Base-by-base conservation (phyloP, 2,329 filamentous ascomycete genomes). In the Chaetomiaceae sp. region DNA sequence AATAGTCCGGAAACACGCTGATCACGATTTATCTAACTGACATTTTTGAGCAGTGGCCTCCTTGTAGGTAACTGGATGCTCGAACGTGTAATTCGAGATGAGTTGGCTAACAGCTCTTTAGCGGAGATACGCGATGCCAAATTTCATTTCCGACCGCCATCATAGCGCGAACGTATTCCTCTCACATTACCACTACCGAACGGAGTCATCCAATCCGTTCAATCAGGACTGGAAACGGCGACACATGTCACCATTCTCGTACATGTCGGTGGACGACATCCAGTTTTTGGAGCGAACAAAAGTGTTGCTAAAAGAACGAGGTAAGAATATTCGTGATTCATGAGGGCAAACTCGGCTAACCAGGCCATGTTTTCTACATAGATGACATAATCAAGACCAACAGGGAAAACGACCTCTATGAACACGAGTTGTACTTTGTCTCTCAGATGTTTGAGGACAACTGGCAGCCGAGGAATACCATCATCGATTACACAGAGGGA, bases 391-490 rank as follows among this genome's bases (percentile, higher is more conserved):
- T 43, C 16, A 43, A 43, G 41, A 56, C 33, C 4, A 52, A 53
- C 42, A 42, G 13, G 4, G 44, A 53, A 8, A 13, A 25, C 11
- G 33, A 56, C 9, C 30, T 56, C 23, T 56, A 52, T 27, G 55
- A 57, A 27, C 53, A 55, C 18, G 51, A 54, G 14, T 27, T 57
- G 29, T 57, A 55, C 23, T 57, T 57, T 29, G 25, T 55, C 34
- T 48, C 52, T 16, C 55, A 57, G 43, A 51, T 57, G 45, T 55
- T 48, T 18, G 48, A 57, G 36, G 52, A 57, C 23, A 50, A 50
- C 36, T 57, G 55, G 55, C 29, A 48, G 16, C 52, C 52, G 9
- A 33, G 36, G 11, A 52, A 57, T 20, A 43, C 48, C 21, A 21
- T 25, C 11, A 53, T 57, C 40, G 55, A 57, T 1, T 11, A 14